Percentiles rank a stretch among this genome's conserved stretches.
Evolutionary conservation across 2,329 filamentous ascomycete genomes (phyloP).

Genomic region (Fusarium sp.): DNA sequence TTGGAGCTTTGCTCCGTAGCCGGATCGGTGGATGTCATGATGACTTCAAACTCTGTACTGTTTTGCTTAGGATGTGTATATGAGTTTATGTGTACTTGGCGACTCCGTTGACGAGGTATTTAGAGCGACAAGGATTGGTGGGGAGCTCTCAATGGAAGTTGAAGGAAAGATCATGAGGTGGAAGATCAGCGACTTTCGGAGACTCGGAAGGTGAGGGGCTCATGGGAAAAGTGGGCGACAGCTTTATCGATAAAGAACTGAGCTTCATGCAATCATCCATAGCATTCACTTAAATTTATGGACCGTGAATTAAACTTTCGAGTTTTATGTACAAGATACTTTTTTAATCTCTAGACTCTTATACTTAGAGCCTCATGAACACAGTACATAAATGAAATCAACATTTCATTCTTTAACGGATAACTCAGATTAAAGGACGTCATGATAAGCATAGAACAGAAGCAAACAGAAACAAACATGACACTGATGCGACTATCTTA

Average conservation of each 20-base stretch:
- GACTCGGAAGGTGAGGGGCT: constrained; percentile 32
- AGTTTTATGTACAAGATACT: no score
- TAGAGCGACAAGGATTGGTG: neutral
- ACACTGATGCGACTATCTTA: constrained; percentile 57
- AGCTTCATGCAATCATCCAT: neutral
- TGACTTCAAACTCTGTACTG: neutral
- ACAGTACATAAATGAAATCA: neutral
- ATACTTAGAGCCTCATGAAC: constrained; percentile 51
- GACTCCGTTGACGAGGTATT: neutral
- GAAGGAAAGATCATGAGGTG: constrained; percentile 30
- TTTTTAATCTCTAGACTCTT: neutral
- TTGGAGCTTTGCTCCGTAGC: constrained; percentile 30
- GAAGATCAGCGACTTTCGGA: constrained; percentile 40
- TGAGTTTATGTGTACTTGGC: neutral
- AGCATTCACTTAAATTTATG: no score
- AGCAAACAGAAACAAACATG: constrained; percentile 65
- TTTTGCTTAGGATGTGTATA: neutral
- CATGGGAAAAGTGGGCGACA: constrained; percentile 34
- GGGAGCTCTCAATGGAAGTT: constrained; percentile 6
- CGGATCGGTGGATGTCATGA: constrained; percentile 27
- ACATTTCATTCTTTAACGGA: neutral
- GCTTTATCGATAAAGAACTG: constrained; percentile 35
- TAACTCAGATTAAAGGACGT: constrained; percentile 57
- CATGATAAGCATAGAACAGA: constrained; percentile 66
- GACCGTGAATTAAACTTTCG: no score